Base-by-base conservation (phyloP, 768 basidiomycete species). In the Solioccasus polychromus region DNA sequence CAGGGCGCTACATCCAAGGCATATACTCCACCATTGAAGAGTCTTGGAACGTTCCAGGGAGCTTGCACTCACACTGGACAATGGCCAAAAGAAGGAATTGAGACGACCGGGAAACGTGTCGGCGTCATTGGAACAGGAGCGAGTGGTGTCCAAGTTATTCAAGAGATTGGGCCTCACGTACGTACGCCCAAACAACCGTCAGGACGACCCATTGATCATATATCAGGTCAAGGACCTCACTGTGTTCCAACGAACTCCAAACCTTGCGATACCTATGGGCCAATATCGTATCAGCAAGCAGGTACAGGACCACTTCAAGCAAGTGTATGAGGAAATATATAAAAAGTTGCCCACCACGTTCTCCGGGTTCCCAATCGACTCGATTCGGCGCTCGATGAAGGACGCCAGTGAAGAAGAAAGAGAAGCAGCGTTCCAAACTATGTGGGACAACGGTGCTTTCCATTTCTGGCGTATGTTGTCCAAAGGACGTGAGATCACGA, bases 241-340 rank as follows among this genome's bases (percentile, higher is more conserved):
- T 17, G 40, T 47, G 12, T 55, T 54, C 43, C 52, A 58, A 24
- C 48, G 55, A 28, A 51, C 52, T 2, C 56, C 57, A 3, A 58
- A 51, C 9, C 35, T 59, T 3, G 32, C 48, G 2, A 22, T n/a
- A 0, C 51, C 51, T 5, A 50, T 58, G 55, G 14, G 44, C 8
- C 48, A 59, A 30, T 35, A 40, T 30, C 12, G n/a, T 5, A 0
- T 57, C 12, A 47, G 35, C 43, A 29, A 48, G 41, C 43, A 48
- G 23, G 35, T 35, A 3, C 54, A 53, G 39, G 32, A 45, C 20
- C 50, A 45, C 26, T 45, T 42, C 35, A 56, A 55, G 34, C 24
- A 19, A n/a, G 14, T 35, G 5, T 44, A 57, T 8, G 47, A 53
- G 15, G 44, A 57, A 1, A 31, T 53, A 0, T 46, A 32, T 34